Evolutionary conservation across 2,329 filamentous ascomycete species (phyloP), one percentile per base, ranked within the genome.

Genomic region (Stagonosporopsis vannaccii): DNA sequence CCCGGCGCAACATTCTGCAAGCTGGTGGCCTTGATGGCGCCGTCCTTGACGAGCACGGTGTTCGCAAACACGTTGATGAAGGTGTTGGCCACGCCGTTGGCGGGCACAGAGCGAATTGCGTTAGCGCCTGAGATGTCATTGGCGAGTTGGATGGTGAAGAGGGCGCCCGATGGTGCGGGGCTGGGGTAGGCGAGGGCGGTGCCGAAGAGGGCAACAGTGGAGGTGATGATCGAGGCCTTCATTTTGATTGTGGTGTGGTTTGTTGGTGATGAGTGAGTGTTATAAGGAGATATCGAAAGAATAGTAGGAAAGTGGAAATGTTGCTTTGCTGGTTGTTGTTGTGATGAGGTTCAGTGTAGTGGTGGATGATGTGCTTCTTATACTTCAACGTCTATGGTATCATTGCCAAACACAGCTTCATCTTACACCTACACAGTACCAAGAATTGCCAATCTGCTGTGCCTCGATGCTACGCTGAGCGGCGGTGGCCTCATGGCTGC

Each of bases 81-180:
- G 15, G 45, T 50, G 23, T 56, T 36, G 17, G 61, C 43, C 3
- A 19, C 46, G 23, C 48, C 47, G 45, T 60, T 50, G 15, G 44
- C 49, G 26, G 40, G 22, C 19, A 67, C 54, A 7, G 53, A 53
- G 37, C 45, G 44, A 49, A 47, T 33, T 3, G 48, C 56, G 39
- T 52, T 57, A 7, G 56, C 53, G 33, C 65, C 65, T n/a, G 58
- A 44, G 33, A 58, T 19, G 50, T 67, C 65, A 52, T 67, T 64
- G 58, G 46, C 39, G 44, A 67, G 47, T 32, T 41, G 32, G 51
- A 66, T 56, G 39, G 53, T 60, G 52, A 63, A 51, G 39, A 40
- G 41, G 6, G 54, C 20, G 2, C 50, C 32, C 4, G 26, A 45
- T n/a, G 51, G 46, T 28, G 57, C 53, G 28, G 59, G 49, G 19